These are phyloP conservation scores for Verticillium dahliae DNA, from an alignment of 2,329 filamentous ascomycete genomes.

Conservation along the genomic window DNA sequence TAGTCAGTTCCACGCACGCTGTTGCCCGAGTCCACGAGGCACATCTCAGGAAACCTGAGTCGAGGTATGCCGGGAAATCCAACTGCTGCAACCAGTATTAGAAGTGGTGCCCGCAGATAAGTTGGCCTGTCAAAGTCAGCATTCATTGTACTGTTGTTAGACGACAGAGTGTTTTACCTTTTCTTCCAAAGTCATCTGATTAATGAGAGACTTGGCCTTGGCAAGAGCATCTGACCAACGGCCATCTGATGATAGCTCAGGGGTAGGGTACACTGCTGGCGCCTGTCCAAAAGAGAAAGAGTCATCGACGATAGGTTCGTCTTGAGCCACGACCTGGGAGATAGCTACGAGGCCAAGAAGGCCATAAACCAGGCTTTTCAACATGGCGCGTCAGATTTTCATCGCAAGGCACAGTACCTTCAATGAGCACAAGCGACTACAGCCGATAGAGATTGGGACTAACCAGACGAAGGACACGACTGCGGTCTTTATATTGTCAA, in stretches of 20 bases:
- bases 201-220: conserved; percentile 50
- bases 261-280: conserved; percentile 18
- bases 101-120: conserved; percentile 64
- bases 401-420: background rate
- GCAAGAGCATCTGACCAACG: conserved; percentile 32
- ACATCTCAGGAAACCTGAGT: conserved; percentile 31
- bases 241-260: conserved; percentile 5
- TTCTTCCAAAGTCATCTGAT: conserved; percentile 59
- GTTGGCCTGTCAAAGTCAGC: conserved; percentile 41
- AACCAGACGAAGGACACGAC: background rate
- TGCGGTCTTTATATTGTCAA: background rate
- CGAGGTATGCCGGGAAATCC: conserved; percentile 28
- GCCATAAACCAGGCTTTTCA: background rate
- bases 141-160: background rate
- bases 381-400: background rate
- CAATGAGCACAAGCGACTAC: no score
- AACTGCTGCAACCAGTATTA: conserved; percentile 41
- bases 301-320: background rate
- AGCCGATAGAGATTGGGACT: no score
- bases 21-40: conserved; percentile 36
- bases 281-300: conserved; percentile 9
- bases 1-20: conserved; percentile 26
- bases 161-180: conserved; percentile 36
- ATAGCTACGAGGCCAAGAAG: background rate
- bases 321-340: background rate